These are phyloP conservation scores for Physcomitrium patens DNA, from an alignment of 225 moss, liverwort and hornwort species.

Conservation along the genomic window DNA sequence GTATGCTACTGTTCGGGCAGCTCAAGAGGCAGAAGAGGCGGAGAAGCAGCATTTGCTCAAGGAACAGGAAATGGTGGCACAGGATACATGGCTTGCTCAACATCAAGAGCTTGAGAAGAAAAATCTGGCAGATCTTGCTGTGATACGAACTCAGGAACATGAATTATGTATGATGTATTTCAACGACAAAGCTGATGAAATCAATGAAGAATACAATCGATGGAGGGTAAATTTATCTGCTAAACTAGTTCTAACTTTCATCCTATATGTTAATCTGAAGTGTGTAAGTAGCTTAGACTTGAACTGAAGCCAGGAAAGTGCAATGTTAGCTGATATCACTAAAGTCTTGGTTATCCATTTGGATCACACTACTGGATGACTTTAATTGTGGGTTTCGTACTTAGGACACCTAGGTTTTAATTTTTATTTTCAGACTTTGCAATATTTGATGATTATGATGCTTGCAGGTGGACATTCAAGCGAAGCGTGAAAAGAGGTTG, in stretches of 20 bases:
- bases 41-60: slow-evolving; percentile 18
- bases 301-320: rapidly evolving
- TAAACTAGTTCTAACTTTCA: not conserved
- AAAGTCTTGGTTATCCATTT: not conserved
- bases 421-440: not conserved
- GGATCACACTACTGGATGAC: no score
- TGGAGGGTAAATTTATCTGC: slow-evolving; percentile 24
- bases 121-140: not conserved
- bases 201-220: slow-evolving; percentile 40
- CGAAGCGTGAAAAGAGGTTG: slow-evolving; percentile 26
- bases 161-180: slow-evolving; percentile 53
- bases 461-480: slow-evolving; percentile 37
- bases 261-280: not conserved
- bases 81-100: slow-evolving; percentile 31
- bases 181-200: slow-evolving; percentile 37
- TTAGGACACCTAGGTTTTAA: rapidly evolving
- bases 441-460: not conserved
- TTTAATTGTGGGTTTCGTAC: no score
- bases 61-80: slow-evolving; percentile 30
- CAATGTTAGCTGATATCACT: not conserved
- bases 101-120: slow-evolving; percentile 35
- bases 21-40: slow-evolving; percentile 8
- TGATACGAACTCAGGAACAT: slow-evolving; percentile 47
- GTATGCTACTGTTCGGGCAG: not conserved
- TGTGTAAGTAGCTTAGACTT: not conserved